Conservation (phyloP, 768 basidiomycete genomes). For the Russula griseocarnosa region DNA sequence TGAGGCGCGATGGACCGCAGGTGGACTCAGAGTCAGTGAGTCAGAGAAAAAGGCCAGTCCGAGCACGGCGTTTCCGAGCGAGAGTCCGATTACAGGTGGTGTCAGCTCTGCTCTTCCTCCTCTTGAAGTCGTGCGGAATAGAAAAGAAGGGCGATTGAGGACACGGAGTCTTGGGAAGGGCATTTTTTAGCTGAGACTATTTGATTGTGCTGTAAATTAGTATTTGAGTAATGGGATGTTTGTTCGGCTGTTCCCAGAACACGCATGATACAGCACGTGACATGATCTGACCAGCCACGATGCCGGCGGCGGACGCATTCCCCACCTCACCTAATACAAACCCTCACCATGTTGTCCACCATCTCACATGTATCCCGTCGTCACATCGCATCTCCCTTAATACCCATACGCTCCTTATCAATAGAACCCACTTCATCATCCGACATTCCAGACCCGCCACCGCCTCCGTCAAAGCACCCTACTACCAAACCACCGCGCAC, state of each 20-base stretch:
- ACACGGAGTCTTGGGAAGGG: constrained; percentile 7
- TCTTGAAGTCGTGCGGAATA: not conserved
- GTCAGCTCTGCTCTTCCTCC: constrained; percentile 13
- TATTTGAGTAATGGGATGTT: not conserved
- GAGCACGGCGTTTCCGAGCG: not conserved
- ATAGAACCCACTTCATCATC: constrained; percentile 21
- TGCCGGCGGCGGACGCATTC: not conserved
- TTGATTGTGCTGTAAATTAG: not conserved
- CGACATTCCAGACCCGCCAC: constrained; percentile 27
- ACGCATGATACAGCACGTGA: not conserved
- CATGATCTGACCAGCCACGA: not conserved
- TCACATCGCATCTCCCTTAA: constrained; percentile 6
- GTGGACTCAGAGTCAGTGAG: constrained; percentile 41
- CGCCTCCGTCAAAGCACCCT: constrained; percentile 34
- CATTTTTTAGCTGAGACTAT: not conserved
- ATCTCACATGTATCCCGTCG: constrained; percentile 14
- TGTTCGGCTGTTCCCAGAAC: not conserved
- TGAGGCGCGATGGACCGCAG: constrained; percentile 76
- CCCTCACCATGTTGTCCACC: constrained; percentile 23
- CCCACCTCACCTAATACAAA: not conserved
- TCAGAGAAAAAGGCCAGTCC: constrained; percentile 3
- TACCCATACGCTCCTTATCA: constrained; percentile 23
- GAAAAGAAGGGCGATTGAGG: constrained; percentile 17
- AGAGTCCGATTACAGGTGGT: not conserved
- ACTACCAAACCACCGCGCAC: constrained; percentile 35